These are phyloP conservation scores for Solanum tacnaense DNA, from an alignment of 257 asterid genomes.

Conservation along the genomic window DNA sequence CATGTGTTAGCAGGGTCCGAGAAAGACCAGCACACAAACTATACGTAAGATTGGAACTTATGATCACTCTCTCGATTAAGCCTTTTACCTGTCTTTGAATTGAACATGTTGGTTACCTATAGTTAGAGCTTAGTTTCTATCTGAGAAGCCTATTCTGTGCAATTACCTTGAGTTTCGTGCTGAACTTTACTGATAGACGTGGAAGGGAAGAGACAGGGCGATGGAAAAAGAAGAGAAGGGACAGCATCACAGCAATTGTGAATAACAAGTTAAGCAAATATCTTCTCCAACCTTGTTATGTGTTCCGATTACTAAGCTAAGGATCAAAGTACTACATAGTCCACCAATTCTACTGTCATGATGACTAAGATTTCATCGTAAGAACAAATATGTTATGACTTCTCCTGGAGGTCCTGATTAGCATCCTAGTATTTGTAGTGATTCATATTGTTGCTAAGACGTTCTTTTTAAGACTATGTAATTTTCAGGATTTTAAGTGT, in stretches of 20 bases:
- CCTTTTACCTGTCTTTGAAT: not conserved
- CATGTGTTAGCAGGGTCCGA: not conserved
- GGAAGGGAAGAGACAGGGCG: not conserved
- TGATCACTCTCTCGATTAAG: not conserved
- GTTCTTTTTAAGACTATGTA: not conserved
- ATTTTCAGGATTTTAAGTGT: not conserved
- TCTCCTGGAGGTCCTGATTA: not conserved
- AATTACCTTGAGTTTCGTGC: not conserved
- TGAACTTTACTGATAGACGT: not conserved
- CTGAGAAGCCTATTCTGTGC: not conserved
- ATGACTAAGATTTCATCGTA: not conserved
- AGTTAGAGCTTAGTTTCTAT: not conserved
- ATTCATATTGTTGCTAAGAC: not conserved
- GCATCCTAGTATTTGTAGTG: not conserved
- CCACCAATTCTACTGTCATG: not conserved
- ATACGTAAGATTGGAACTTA: not conserved
- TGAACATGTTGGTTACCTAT: not conserved
- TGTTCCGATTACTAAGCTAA: not conserved
- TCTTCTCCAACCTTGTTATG: not conserved
- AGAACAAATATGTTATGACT: not conserved
- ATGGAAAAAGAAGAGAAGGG: not conserved
- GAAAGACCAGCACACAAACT: not conserved
- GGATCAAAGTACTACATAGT: not conserved
- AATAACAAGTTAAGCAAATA: not conserved
- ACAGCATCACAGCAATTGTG: not conserved